A percentile compares a stretch with the other conserved stretches of the same genome.
Evolutionary conservation across 768 basidiomycete species (phyloP).

Genomic region (Tulasnella sp.): DNA sequence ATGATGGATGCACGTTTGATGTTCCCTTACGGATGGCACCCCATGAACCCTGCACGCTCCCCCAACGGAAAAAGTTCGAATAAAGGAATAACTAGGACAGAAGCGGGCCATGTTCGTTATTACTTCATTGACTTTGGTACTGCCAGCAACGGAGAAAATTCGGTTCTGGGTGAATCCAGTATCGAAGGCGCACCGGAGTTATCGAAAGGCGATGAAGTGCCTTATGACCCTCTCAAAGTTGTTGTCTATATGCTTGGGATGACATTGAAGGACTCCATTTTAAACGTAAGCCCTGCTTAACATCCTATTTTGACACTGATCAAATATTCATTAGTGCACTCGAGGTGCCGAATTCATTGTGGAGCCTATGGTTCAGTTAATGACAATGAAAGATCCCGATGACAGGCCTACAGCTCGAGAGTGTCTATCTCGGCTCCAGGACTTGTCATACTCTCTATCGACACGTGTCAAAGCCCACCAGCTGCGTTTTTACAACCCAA

Average conservation of each 20-base stretch:
- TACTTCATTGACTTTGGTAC: not conserved
- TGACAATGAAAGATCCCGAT: constrained; percentile 3
- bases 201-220: not conserved
- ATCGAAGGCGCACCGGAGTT: not conserved
- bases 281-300: not conserved
- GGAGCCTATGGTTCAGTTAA: constrained; percentile 1
- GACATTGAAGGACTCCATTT: not conserved
- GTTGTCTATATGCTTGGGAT: not conserved
- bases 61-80: too few relatives aligned
- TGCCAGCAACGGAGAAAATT: not conserved
- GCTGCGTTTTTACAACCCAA: too few relatives aligned
- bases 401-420: constrained; percentile 5
- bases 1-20: not conserved
- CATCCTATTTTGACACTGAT: not conserved
- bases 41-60: not conserved
- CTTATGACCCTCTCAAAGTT: not conserved
- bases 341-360: not conserved
- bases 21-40: not conserved
- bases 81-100: too few relatives aligned
- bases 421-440: not conserved
- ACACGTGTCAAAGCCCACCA: too few relatives aligned
- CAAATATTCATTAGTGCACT: not conserved
- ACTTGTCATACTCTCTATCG: too few relatives aligned
- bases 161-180: not conserved
- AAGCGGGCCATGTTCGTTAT: too few relatives aligned